Evolutionary conservation across 2,329 filamentous ascomycete genomes (phyloP).

Genomic region (Coniochaeta sp.): DNA sequence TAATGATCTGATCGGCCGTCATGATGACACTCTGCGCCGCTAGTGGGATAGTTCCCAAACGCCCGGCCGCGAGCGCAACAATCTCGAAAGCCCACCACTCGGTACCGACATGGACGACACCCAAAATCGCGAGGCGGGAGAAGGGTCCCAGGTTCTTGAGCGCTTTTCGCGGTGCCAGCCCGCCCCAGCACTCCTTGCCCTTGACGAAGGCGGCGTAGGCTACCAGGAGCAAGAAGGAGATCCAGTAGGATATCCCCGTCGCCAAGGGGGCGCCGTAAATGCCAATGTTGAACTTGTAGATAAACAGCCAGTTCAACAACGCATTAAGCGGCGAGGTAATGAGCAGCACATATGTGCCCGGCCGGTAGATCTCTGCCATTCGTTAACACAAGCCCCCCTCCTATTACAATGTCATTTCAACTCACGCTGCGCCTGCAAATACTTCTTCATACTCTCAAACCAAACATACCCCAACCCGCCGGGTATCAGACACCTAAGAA

Average conservation of each 20-base stretch:
- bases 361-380: slow-evolving; percentile 56
- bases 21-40: slow-evolving; percentile 85
- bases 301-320: slow-evolving; percentile 72
- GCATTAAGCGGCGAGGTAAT: slow-evolving; percentile 78
- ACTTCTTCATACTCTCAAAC: slow-evolving; percentile 83
- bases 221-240: slow-evolving; percentile 69
- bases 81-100: slow-evolving; percentile 97
- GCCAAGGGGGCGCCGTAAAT: slow-evolving; percentile 75
- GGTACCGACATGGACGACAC: slow-evolving; percentile 76
- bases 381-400: too few relatives aligned
- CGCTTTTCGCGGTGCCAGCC: slow-evolving; percentile 54
- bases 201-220: slow-evolving; percentile 64
- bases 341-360: slow-evolving; percentile 75
- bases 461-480: slow-evolving; percentile 82
- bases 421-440: slow-evolving; percentile 73
- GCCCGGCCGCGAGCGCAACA: slow-evolving; percentile 73
- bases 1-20: slow-evolving; percentile 80
- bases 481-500: slow-evolving; percentile 67
- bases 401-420: too few relatives aligned
- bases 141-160: slow-evolving; percentile 65
- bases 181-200: slow-evolving; percentile 75
- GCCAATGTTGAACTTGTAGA: slow-evolving; percentile 64
- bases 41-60: slow-evolving; percentile 70
- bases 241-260: slow-evolving; percentile 80
- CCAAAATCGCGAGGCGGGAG: slow-evolving; percentile 65